A percentile compares a stretch with the other conserved stretches of the same genome.
Conservation (phyloP, 305 asterid genomes). For the Salvia sclarea region DNA sequence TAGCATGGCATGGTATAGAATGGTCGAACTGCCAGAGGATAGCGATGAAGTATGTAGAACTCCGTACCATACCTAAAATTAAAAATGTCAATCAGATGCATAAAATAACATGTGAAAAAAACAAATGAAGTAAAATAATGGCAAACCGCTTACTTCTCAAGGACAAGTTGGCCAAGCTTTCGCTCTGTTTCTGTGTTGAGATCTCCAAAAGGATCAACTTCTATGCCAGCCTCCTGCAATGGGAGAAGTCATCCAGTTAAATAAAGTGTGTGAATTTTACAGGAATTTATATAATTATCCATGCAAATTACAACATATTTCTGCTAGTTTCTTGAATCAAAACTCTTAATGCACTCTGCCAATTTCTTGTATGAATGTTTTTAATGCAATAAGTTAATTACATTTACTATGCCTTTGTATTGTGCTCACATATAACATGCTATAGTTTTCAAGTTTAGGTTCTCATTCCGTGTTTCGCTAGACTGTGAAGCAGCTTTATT, state of each 20-base stretch:
- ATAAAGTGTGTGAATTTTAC: background rate
- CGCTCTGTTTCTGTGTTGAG: slow-evolving; percentile 90
- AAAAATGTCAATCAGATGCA: background rate
- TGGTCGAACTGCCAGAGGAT: slow-evolving; percentile 84
- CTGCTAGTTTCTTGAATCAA: background rate
- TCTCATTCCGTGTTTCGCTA: background rate
- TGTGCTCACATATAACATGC: background rate
- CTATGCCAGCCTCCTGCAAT: slow-evolving; percentile 85
- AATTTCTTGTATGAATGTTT: background rate
- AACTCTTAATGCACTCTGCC: background rate
- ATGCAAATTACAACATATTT: slow-evolving; percentile 1
- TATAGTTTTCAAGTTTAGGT: background rate
- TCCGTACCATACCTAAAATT: slow-evolving; percentile 74
- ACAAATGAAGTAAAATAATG: slow-evolving; percentile 3
- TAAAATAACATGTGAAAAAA: background rate
- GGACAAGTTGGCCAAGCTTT: slow-evolving; percentile 84
- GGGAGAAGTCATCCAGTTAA: background rate
- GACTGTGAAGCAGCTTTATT: background rate
- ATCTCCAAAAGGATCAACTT: slow-evolving; percentile 89
- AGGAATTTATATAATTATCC: background rate
- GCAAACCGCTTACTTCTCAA: slow-evolving; percentile 57
- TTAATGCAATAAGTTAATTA: background rate
- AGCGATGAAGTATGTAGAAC: slow-evolving; percentile 90
- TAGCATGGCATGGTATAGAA: slow-evolving; percentile 90
- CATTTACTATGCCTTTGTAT: background rate